These are phyloP conservation scores for Musa itinerans DNA, from an alignment of 176 grass and related monocot species.

Conservation along the genomic window DNA sequence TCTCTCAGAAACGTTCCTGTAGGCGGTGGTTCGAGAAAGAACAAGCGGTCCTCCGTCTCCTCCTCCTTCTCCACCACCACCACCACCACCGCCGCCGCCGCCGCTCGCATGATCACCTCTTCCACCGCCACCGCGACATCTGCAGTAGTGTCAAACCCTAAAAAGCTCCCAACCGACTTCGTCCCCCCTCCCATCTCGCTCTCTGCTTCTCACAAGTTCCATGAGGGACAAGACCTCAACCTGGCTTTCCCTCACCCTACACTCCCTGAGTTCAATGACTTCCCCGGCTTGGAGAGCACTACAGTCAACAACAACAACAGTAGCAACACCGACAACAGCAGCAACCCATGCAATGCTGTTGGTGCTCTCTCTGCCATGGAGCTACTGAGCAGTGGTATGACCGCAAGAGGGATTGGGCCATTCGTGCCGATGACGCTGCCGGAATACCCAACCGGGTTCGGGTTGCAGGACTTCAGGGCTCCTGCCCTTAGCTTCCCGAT, in stretches of 20 bases:
- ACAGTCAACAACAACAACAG: conserved; percentile 25
- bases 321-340: conserved; percentile 17
- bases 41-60: conserved; percentile 65
- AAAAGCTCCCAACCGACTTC: neutral
- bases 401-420: conserved; percentile 2
- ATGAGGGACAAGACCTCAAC: conserved; percentile 52
- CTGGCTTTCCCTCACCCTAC: conserved; percentile 59
- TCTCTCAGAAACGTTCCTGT: conserved; percentile 90
- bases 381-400: conserved; percentile 63
- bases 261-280: conserved; percentile 43
- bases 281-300: conserved; percentile 70
- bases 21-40: conserved; percentile 87
- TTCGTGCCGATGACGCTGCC: conserved; percentile 51
- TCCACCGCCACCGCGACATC: neutral
- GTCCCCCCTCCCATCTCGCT: neutral
- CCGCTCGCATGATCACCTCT: neutral
- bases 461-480: conserved; percentile 41
- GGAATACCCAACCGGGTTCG: conserved; percentile 60
- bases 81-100: neutral
- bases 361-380: conserved; percentile 80
- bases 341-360: conserved; percentile 15
- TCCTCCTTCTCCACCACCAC: conserved; percentile 6
- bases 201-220: neutral
- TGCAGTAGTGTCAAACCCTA: neutral
- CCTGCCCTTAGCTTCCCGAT: conserved; percentile 57